phyloP scores from a whole-genome alignment of 164 flowering plant genomes.

The Sedum album region DNA sequence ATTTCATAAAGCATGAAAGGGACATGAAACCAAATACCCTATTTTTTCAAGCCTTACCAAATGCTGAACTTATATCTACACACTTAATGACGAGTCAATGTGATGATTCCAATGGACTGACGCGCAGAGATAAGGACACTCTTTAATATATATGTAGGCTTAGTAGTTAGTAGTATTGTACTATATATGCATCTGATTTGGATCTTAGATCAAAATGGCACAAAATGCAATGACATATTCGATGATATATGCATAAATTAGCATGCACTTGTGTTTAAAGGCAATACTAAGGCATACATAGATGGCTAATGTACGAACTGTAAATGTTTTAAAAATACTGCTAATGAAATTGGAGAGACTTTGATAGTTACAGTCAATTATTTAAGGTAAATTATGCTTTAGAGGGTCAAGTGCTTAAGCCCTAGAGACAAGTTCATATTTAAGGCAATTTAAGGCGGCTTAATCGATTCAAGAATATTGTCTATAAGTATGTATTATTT shows the following conservation, averaged over 20 bases:
- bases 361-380: background rate
- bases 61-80: background rate
- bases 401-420: too few relatives aligned
- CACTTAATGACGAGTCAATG: background rate
- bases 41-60: conserved; percentile 4
- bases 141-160: too few relatives aligned
- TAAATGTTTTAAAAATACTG: background rate
- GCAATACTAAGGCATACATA: background rate
- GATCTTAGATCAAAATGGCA: background rate
- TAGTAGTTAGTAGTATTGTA: background rate
- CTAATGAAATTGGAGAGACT: background rate
- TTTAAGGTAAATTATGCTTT: too few relatives aligned
- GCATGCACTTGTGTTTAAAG: background rate
- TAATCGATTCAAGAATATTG: background rate
- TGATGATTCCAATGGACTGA: background rate
- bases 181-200: background rate
- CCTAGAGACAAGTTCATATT: background rate
- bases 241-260: background rate
- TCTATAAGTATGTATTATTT: too few relatives aligned
- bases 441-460: background rate
- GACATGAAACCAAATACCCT: conserved; percentile 6
- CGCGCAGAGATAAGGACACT: background rate
- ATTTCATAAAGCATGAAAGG: background rate
- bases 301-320: background rate
- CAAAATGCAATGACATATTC: background rate